These are phyloP conservation scores for Guyanaporus albipodus DNA, from an alignment of 768 basidiomycete species.

Conservation along the genomic window DNA sequence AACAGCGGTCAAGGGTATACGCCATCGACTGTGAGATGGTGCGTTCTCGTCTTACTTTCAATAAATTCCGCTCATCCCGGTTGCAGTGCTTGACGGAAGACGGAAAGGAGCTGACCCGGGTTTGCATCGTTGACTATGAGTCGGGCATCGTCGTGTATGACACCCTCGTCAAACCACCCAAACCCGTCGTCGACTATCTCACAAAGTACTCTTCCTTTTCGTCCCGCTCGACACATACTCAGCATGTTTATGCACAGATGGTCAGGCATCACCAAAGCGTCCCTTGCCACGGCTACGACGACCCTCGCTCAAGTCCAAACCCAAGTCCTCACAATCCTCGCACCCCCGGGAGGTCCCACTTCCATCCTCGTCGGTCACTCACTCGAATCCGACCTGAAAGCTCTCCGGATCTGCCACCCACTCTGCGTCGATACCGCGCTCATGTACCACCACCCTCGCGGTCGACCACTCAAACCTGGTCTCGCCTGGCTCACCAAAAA, in stretches of 20 bases:
- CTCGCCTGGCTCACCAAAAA: slow-evolving; percentile 96
- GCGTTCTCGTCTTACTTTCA: slow-evolving; percentile 14
- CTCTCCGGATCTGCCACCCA: slow-evolving; percentile 83
- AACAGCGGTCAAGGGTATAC: slow-evolving; percentile 51
- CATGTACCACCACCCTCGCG: slow-evolving; percentile 88
- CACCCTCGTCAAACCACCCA: slow-evolving; percentile 81
- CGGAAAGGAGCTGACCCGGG: slow-evolving; percentile 83
- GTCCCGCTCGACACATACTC: not conserved
- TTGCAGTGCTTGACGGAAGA: slow-evolving; percentile 81
- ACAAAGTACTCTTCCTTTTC: slow-evolving; percentile 56
- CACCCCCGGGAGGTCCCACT: slow-evolving; percentile 45
- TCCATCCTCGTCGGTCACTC: slow-evolving; percentile 93
- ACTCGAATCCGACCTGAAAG: slow-evolving; percentile 89
- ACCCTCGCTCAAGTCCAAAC: slow-evolving; percentile 77
- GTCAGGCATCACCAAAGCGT: slow-evolving; percentile 87
- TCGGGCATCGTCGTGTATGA: slow-evolving; percentile 78
- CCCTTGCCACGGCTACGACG: slow-evolving; percentile 65
- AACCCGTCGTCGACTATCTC: slow-evolving; percentile 87
- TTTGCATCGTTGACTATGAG: slow-evolving; percentile 77
- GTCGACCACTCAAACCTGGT: slow-evolving; percentile 89
- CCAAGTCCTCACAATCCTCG: slow-evolving; percentile 60
- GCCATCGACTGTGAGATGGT: slow-evolving; percentile 99
- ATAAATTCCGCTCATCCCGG: not conserved
- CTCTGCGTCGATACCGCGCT: slow-evolving; percentile 90
- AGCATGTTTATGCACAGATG: slow-evolving; percentile 47